Evolutionary conservation across 2,329 filamentous ascomycete genomes (phyloP), one percentile per base, ranked within the genome.

Genomic region (Claviceps sp.): DNA sequence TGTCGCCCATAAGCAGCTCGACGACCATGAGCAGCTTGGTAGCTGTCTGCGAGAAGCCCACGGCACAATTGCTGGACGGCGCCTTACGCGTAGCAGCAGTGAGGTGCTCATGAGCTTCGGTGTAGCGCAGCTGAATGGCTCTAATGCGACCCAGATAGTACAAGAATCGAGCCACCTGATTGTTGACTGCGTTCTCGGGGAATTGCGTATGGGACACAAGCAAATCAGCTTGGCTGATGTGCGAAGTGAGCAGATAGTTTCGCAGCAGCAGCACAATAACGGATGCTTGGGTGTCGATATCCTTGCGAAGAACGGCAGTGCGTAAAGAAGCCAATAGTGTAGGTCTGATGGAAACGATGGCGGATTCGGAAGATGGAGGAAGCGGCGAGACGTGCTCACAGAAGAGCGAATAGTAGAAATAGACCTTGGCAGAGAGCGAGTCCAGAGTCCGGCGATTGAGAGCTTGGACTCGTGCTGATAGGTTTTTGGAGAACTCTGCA

Each of bases 331-430:
- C 83, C 52, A 98, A 81, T 49, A 98, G 79, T 56, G 83, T 85
- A 52, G 90, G 88, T 54, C 93, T 85, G 63, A 95, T 89, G 42
- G 84, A 78, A 55, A 96, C 87, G 58, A 95, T 81, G 3, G 89
- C 85, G 6, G 90, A 95, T 62, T 88, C 84, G 52, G 89, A 85
- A 50, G 90, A 96, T 24, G 91, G 90, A 45, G 93, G 87, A 56
- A 91, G 80, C 22, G 91, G 90, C 55, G 83, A 81, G 56, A 94
- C 79, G 69, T 94, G 84, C 76, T 98, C 93, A 72, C 85, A 89
- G 75, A 97, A 97, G 61, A 97, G 77, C 24, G 89, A 89, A 72
- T 89, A 95, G 76, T 98, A 98, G 72, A 96, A 97, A 77, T 96
- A 98, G 57, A 91, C 89, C 70, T 94, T 94, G 58, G 91, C 89